These are phyloP conservation scores for Peniophora sp. DNA, from an alignment of 1,284 basidiomycete species.

Conservation along the genomic window DNA sequence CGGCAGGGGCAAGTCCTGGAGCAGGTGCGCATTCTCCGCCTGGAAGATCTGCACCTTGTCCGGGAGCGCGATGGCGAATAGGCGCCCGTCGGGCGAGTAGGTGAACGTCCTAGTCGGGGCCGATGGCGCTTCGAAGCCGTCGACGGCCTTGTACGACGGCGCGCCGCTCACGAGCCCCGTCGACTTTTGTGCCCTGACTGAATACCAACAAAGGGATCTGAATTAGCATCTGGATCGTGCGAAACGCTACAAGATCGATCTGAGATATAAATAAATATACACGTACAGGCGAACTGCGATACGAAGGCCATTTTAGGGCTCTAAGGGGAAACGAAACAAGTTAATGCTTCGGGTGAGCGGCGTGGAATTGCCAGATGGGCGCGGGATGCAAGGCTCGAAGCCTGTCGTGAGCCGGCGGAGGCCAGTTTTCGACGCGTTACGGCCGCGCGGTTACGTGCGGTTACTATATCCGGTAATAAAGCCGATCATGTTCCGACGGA, in stretches of 20 bases:
- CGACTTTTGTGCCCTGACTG: constrained; percentile 91
- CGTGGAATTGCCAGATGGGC: constrained; percentile 11
- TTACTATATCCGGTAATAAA: too few species aligned
- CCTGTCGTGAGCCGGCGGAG: neutral
- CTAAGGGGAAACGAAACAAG: too few species aligned
- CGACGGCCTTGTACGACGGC: constrained; percentile 66
- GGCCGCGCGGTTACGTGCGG: constrained; percentile 1
- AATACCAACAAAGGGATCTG: too few species aligned
- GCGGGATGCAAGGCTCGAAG: constrained; percentile 3
- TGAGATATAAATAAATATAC: too few species aligned
- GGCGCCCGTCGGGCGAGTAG: constrained; percentile 85
- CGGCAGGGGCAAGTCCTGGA: constrained; percentile 63
- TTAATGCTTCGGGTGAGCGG: constrained; percentile 11
- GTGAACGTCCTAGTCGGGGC: constrained; percentile 66
- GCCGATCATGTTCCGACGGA: too few species aligned
- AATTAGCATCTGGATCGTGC: too few species aligned
- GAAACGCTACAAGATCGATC: too few species aligned
- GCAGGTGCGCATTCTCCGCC: constrained; percentile 63
- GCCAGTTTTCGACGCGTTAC: neutral
- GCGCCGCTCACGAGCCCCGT: constrained; percentile 79
- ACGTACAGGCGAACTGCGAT: too few species aligned
- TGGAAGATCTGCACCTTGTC: constrained; percentile 69
- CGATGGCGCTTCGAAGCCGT: constrained; percentile 63
- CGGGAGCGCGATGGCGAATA: constrained; percentile 80
- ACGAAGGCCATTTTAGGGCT: too few species aligned